These are phyloP conservation scores for Populus euphratica DNA, from an alignment of 345 rosid genomes.

Conservation along the genomic window DNA sequence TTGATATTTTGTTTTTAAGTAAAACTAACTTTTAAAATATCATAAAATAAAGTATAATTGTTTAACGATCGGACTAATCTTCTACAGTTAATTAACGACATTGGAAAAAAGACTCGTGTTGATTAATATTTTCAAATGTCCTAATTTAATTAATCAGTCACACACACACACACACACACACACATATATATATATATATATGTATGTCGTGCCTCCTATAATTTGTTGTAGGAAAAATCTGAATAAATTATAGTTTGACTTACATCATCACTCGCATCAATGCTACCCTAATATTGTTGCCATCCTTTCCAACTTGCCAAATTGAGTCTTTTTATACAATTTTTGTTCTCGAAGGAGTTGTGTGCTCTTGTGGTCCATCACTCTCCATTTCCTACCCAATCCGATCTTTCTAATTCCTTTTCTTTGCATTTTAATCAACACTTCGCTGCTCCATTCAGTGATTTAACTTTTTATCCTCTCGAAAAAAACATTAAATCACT, in stretches of 20 bases:
- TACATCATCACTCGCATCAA: slow-evolving; percentile 1
- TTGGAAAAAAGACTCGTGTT: neutral
- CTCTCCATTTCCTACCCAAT: neutral
- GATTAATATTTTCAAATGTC: neutral
- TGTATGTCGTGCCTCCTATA: neutral
- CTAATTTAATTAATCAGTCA: too few relatives aligned
- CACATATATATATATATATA: too few relatives aligned
- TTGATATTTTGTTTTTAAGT: too few relatives aligned
- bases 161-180: too few relatives aligned
- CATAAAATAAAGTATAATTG: too few relatives aligned
- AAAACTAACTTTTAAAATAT: too few relatives aligned
- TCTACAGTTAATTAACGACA: too few relatives aligned
- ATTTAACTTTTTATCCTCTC: neutral
- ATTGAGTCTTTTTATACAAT: neutral
- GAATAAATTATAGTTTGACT: neutral
- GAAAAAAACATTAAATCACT: neutral
- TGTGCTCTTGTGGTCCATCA: neutral
- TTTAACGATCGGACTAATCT: too few relatives aligned
- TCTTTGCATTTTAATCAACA: neutral
- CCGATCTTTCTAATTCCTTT: neutral
- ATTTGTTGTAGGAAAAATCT: neutral
- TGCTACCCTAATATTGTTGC: neutral
- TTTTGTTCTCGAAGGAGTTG: neutral
- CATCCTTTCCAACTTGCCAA: slow-evolving; percentile 2
- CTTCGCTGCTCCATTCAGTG: neutral